A percentile compares a stretch with the other conserved stretches of the same genome.
These are phyloP conservation scores for Penicillium egyptiacum DNA, from an alignment of 495 filamentous ascomycete genomes.

Conservation along the genomic window DNA sequence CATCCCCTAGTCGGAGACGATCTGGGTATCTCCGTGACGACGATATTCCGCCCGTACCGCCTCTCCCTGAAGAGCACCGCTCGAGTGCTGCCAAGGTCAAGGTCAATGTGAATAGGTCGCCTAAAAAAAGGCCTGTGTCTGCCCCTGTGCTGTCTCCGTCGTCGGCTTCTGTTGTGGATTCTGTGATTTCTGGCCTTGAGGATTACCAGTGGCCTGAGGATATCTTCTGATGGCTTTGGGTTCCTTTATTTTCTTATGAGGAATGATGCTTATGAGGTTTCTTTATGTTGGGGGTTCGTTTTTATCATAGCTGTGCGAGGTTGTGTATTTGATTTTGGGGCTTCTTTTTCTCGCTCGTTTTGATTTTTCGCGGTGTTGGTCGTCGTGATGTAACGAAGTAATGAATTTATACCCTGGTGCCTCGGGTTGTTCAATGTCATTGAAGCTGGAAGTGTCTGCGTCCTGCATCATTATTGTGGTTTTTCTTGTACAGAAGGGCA, in stretches of 20 bases:
- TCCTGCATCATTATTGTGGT: too few species aligned
- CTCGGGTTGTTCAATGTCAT: constrained; percentile 6
- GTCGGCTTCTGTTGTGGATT: constrained; percentile 6
- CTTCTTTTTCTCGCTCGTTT: neutral
- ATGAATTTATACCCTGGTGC: constrained; percentile 25
- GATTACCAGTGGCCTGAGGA: constrained; percentile 50
- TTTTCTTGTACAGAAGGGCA: too few species aligned
- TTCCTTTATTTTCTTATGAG: neutral
- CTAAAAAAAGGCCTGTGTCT: constrained; percentile 24
- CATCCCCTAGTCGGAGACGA: constrained; percentile 22
- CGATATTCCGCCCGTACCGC: constrained; percentile 48
- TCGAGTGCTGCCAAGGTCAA: constrained; percentile 36
- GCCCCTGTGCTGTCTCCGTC: constrained; percentile 13
- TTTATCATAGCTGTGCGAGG: neutral
- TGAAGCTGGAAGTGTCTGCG: neutral
- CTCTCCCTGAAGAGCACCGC: constrained; percentile 43
- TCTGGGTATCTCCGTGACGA: constrained; percentile 26
- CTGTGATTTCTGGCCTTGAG: constrained; percentile 16
- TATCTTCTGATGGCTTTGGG: constrained; percentile 38
- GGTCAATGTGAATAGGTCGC: constrained; percentile 29
- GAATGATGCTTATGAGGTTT: neutral
- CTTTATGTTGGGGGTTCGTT: neutral
- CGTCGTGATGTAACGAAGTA: constrained; percentile 20
- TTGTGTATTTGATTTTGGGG: neutral
- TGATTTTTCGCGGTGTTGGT: constrained; percentile 4